Evolutionary conservation across 768 basidiomycete species (phyloP), one percentile per base, ranked within the genome.

Genomic region (Lactarius sp.): DNA sequence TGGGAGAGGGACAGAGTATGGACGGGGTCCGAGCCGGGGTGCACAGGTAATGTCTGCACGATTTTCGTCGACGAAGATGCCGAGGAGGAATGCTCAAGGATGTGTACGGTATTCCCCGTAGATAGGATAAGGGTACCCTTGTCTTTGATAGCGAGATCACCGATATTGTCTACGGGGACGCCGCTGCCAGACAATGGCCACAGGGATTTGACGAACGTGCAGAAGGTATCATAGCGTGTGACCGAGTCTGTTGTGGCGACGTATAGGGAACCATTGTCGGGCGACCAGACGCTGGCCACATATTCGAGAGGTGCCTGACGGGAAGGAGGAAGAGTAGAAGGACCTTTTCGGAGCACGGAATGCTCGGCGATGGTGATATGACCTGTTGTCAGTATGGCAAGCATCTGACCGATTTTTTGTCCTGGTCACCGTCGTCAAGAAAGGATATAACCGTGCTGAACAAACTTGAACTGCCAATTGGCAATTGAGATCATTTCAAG

Each of bases 1-100:
- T 79, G 84, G 18, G 85, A 86, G 2, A 88, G 71, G 0, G 87
- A 80, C 8, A 91, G 70, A 10, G 79, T 79, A 12, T 75, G 81
- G 46, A 90, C 70, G 7, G 77, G 58, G 1, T 73, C 63, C n/a
- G 58, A 31, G 39, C 57, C 63, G 60, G 80, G 82, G 73, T 87
- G 85, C 1, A 80, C 73, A 27, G 78, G 78, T 60, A 88, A 75
- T 7, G 80, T 82, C 57, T 80, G 79, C 3, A 75, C 65, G 55
- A 82, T 71, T 65, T 78, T 80, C 20, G 76, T 57, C 13, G 50
- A 68, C 56, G 73, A 72, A 6, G 72, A 69, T 39, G 66, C 71
- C 4, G 77, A 72, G 51, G 71, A 70, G 47, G 76, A 78, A 37
- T 66, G 68, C 31, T 87, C 85, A 14, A 89, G 70, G 51, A 83